Evolutionary conservation across 257 asterid species (phyloP).

Genomic region (Petunia axillaris): DNA sequence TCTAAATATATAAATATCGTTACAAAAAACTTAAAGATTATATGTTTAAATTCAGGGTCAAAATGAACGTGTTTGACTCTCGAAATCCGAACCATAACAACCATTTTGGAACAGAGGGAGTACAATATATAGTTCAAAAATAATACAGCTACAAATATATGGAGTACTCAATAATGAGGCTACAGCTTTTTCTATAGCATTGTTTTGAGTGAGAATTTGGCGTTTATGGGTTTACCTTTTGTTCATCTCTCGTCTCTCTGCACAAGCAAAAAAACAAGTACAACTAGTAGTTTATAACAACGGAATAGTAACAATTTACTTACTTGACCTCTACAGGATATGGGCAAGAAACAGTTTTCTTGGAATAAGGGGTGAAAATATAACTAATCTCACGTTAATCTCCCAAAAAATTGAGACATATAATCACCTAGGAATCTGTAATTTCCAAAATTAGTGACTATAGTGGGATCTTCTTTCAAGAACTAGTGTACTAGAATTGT

Average conservation of each 20-base stretch:
- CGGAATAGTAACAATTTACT: neutral
- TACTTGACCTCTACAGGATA: neutral
- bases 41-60: too few species aligned
- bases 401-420: constrained; percentile 12
- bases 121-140: too few species aligned
- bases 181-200: constrained; percentile 21
- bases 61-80: too few species aligned
- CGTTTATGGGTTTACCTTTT: constrained; percentile 17
- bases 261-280: constrained; percentile 8
- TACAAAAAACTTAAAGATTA: too few species aligned
- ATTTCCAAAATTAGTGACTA: neutral
- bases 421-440: neutral
- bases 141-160: neutral
- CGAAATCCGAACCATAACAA: too few species aligned
- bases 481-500: neutral
- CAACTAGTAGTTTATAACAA: neutral
- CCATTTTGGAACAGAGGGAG: too few species aligned
- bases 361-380: neutral
- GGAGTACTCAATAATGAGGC: neutral
- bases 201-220: constrained; percentile 38
- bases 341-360: neutral
- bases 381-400: neutral
- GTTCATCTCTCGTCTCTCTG: neutral
- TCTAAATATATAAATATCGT: too few species aligned
- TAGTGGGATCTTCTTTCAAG: neutral